Base-by-base conservation (phyloP, 2,329 filamentous ascomycete species). In the Neurospora crassa region DNA sequence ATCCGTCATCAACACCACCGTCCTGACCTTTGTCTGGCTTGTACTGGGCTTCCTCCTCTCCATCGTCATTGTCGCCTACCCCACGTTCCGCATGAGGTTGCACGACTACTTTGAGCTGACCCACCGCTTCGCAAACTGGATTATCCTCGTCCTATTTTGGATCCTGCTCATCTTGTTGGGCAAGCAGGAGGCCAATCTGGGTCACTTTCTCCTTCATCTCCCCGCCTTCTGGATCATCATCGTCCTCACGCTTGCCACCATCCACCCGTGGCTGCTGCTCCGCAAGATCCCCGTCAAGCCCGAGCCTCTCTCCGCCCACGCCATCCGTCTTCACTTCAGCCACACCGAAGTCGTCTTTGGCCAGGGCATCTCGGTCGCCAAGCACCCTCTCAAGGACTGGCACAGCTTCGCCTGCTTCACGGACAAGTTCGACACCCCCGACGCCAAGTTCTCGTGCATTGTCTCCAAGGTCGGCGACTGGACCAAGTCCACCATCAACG, bases 81-180 rank as follows among this genome's bases (percentile, higher is more conserved):
- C 92, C 3, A 78, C 79, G 11, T 83, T 93, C 74, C 88, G 92
- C 29, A 83, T 84, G 74, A 85, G 83, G 67, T 83, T 85, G 73
- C 91, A 94, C 81, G 87, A 94, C 79, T 79, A 85, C 71, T 94
- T 93, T 77, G 92, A 94, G 81, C 80, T 87, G 68, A 86, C 86
- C 67, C 92, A 94, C 80, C 89, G 91, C 68, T 93, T 91, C 78
- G 86, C 86, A 5, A 91, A 91, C n/a, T 94, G 91, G 91, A 83
- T 85, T 12, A 83, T 88, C 11, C 82, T 93, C 6, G 83, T 70
- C 68, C 69, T 78, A 37, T 77, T 78, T 71, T 78, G 76, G 76
- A 75, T 81, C 0, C 70, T 77, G 8, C 45, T 77, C n/a, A 77
- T 83, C 69, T 70, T 76, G 18, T 79, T 83, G 47, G 76, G 79